Evolutionary conservation across 495 filamentous ascomycete species (phyloP), one percentile per base, ranked within the genome.

Genomic region (Hypomontagnella monticulosa): DNA sequence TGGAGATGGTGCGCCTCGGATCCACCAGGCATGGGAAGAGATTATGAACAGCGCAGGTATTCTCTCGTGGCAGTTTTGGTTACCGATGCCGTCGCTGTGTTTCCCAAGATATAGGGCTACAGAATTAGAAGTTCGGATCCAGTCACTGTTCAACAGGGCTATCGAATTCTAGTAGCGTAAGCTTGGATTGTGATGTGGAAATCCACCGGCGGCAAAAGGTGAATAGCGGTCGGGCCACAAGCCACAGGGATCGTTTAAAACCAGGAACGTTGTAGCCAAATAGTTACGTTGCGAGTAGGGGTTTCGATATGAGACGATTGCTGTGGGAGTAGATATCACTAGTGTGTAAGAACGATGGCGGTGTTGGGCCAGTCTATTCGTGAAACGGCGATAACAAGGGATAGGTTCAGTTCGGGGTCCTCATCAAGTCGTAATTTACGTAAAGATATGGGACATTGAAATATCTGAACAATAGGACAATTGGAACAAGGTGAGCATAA

Each of bases 341-440:
- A 62, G 44, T 20, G 19, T 10, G 48, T 37, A 51, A 9, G 23
- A 15, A 37, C 18, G 20, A 51, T 43, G 63, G 42, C 23, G 49
- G 49, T 46, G 32, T 34, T 43, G 30, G 15, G 44, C 36, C 14
- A 43, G 50, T 4, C 18, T 60, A 16, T 56, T 61, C 27, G 44
- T 66, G 63, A 66, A 66, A 66, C 63, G 32, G 30, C 63, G 57
- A 56, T 33, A 57, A 57, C 50, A 66, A 66, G 49, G 37, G 42
- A 66, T 20, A 30, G 34, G 47, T 33, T 32, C 9, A 43, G 44
- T 1, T 12, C 43, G 27, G 33, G 61, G 43, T 38, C 6, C 34
- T 16, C 15, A 41, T 37, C n/a, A 46, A 51, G 38, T 64, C 19
- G 46, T 53, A 61, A 52, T 53, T 6, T 53, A 59, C 32, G 42